phyloP scores from a whole-genome alignment of 257 asterid genomes.

The Solanum sitiens region DNA sequence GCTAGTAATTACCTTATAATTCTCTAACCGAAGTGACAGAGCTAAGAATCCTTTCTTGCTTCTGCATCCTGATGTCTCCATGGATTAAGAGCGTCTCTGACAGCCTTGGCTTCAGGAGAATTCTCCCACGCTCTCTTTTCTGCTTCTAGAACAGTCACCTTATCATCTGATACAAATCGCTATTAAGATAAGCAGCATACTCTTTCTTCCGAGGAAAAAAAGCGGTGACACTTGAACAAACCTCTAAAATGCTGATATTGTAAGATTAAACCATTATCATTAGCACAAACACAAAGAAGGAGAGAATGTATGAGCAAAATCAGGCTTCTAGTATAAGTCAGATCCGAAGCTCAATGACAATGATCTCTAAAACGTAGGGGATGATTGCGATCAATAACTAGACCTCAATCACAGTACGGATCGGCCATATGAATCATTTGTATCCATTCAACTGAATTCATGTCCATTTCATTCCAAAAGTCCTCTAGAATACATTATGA shows the following conservation, averaged over 20 bases:
- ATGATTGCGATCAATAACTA: not conserved
- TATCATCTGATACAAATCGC: constrained; percentile 56
- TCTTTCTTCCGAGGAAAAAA: not conserved
- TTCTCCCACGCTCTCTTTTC: constrained; percentile 85
- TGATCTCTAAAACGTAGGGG: not conserved
- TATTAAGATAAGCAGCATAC: not conserved
- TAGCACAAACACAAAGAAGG: not conserved
- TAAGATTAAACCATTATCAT: not conserved
- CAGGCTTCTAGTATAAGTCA: not conserved
- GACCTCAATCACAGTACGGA: not conserved
- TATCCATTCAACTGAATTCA: not conserved
- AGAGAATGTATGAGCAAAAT: not conserved
- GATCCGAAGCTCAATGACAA: not conserved
- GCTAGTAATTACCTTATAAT: not conserved
- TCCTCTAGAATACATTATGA: not conserved
- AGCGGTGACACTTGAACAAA: not conserved
- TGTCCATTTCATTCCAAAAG: not conserved
- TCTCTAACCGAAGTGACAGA: not conserved
- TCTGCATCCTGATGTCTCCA: constrained; percentile 50
- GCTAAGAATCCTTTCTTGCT: constrained; percentile 30
- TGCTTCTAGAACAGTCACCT: constrained; percentile 73
- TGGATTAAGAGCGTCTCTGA: constrained; percentile 89
- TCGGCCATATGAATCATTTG: not conserved
- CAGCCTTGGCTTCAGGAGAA: constrained; percentile 76
- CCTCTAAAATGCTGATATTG: not conserved